Evolutionary conservation across 768 basidiomycete species (phyloP), one percentile per base, ranked within the genome.

Genomic region (Leccinum arenicola): DNA sequence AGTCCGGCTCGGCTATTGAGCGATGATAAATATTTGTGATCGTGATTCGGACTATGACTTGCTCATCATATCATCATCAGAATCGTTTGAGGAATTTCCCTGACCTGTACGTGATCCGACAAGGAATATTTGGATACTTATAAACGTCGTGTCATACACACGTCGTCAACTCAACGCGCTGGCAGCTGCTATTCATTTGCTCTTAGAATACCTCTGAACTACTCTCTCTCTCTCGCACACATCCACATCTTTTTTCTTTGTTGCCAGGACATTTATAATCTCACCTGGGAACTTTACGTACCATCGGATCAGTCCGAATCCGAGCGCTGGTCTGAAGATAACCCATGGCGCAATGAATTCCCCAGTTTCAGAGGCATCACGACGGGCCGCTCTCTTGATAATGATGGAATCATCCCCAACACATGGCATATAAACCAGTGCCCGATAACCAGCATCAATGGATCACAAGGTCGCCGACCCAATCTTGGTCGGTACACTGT

Each of bases 31-130:
- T 35, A 35, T 12, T 35, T 35, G 33, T 40, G 23, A 48, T 25
- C 17, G 35, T 27, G 59, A 51, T 35, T 35, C 33, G 4, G 33
- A 35, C 33, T 35, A 12, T 8, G 31, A 27, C 5, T 15, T 27
- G 14, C 15, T 19, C 17, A 21, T 38, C 8, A n/a, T 15, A 40
- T 21, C 35, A 36, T 35, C 7, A 17, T 6, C 21, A 49, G 25
- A 35, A 27, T 27, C 49, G 19, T 27, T 33, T 23, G 19, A 6
- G 9, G 40, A 15, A 33, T 9, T 15, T 25, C 35, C 19, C n/a
- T 10, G 25, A 10, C 14, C 19, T 29, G 56, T 58, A 58, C 57
- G 57, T 58, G 31, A 58, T 58, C 12, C 45, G 45, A 47, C 21
- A 7, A n/a, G 40, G 9, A n/a, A 40, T 40, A 40, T n/a, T 9